A percentile compares a stretch with the other conserved stretches of the same genome.
These are phyloP conservation scores for Suillus hirtellus DNA, from an alignment of 768 basidiomycete species.

Conservation along the genomic window DNA sequence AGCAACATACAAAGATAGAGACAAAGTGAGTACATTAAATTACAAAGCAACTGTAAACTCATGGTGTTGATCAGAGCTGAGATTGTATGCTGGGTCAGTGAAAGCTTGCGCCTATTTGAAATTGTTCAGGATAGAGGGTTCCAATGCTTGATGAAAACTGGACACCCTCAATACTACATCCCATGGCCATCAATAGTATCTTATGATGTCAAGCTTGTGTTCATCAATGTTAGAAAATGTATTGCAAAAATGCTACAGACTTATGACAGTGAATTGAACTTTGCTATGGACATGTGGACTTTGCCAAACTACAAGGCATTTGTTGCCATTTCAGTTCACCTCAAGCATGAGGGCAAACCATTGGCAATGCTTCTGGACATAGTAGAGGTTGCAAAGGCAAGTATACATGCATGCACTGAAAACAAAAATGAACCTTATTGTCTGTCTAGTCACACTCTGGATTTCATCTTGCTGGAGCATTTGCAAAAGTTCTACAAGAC, in stretches of 20 bases:
- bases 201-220: slow-evolving; percentile 21
- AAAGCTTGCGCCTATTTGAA: slow-evolving; percentile 22
- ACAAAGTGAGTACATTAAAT: slow-evolving; percentile 19
- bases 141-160: slow-evolving; percentile 20
- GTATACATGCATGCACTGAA: neutral
- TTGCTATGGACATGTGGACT: slow-evolving; percentile 36
- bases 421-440: neutral
- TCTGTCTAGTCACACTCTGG: slow-evolving; percentile 29
- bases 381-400: slow-evolving; percentile 17
- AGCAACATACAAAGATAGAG: slow-evolving; percentile 23
- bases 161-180: slow-evolving; percentile 16
- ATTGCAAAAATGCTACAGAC: slow-evolving; percentile 23
- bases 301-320: slow-evolving; percentile 35
- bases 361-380: slow-evolving; percentile 16
- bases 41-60: slow-evolving; percentile 11
- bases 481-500: slow-evolving; percentile 25
- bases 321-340: slow-evolving; percentile 29
- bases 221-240: slow-evolving; percentile 14
- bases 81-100: slow-evolving; percentile 24
- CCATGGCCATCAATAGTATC: slow-evolving; percentile 22
- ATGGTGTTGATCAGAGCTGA: slow-evolving; percentile 16
- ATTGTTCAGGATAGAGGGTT: slow-evolving; percentile 25
- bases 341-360: slow-evolving; percentile 23
- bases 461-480: slow-evolving; percentile 28
- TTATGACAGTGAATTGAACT: slow-evolving; percentile 29